Evolutionary conservation across 495 filamentous ascomycete genomes (phyloP).

Genomic region (Staphylotrichum longicolle): DNA sequence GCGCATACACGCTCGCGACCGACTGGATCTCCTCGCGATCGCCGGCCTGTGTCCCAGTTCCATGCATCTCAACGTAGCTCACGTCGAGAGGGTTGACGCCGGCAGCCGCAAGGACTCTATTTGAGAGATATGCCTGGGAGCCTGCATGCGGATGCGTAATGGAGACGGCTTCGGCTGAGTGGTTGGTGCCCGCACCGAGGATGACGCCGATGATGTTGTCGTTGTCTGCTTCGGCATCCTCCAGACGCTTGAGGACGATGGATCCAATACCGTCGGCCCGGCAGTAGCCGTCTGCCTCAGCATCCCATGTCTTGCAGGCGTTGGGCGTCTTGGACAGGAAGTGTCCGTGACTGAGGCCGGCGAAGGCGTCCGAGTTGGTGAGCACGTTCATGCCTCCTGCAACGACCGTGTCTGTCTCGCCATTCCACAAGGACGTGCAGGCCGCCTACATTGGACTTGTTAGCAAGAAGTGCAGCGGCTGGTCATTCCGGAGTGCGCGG

Average conservation of each 20-base stretch:
- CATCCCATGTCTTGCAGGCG: conserved; percentile 74
- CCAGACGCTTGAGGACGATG: conserved; percentile 69
- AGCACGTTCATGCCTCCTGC: conserved; percentile 76
- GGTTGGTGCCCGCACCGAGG: conserved; percentile 67
- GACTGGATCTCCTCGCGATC: conserved; percentile 77
- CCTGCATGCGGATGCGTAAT: conserved; percentile 76
- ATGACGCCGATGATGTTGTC: conserved; percentile 71
- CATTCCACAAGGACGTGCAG: conserved; percentile 74
- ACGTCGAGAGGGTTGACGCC: conserved; percentile 70
- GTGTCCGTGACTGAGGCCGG: conserved; percentile 77
- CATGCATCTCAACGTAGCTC: conserved; percentile 84
- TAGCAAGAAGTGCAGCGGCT: too few species aligned
- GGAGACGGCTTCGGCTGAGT: conserved; percentile 70
- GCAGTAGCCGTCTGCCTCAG: conserved; percentile 75
- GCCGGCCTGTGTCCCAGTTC: conserved; percentile 80
- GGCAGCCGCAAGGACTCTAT: conserved; percentile 64
- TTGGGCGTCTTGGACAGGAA: conserved; percentile 76
- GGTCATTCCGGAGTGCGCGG: too few species aligned
- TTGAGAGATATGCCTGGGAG: conserved; percentile 66
- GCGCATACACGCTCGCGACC: conserved; percentile 79
- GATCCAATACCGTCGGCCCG: conserved; percentile 69
- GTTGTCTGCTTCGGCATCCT: conserved; percentile 70
- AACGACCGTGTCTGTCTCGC: conserved; percentile 80
- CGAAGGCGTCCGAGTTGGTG: conserved; percentile 82
- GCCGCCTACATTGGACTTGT: conserved; percentile 46